Conservation (phyloP, 805 yeast genomes). For the Komagataella populi region DNA sequence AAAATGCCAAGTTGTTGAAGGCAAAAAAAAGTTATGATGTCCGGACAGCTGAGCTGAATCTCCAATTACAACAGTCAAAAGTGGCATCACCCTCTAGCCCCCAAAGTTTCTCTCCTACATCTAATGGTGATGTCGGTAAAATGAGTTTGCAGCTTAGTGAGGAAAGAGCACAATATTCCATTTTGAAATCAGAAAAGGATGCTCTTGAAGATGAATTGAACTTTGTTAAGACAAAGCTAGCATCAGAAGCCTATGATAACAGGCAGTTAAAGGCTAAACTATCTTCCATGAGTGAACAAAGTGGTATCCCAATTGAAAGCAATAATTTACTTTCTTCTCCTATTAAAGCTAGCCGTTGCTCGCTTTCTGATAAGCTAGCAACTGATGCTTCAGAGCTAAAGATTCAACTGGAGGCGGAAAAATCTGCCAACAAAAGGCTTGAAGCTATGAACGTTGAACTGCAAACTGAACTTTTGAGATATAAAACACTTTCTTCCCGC, state of each 20-base stretch:
- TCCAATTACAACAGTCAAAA: conserved; percentile 13
- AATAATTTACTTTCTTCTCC: not conserved
- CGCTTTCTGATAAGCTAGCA: not conserved
- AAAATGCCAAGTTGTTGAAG: conserved; percentile 19
- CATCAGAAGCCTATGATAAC: conserved; percentile 48
- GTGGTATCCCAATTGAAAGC: not conserved
- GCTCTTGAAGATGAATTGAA: conserved; percentile 9
- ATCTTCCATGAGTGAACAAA: conserved; percentile 15
- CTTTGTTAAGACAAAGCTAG: conserved; percentile 42
- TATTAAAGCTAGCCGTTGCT: not conserved
- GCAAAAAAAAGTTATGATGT: conserved; percentile 17
- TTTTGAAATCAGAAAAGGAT: conserved; percentile 4
- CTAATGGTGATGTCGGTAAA: conserved; percentile 29
- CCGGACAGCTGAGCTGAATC: conserved; percentile 16
- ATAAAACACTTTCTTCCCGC: conserved; percentile 11
- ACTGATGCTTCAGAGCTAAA: not conserved
- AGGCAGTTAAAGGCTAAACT: conserved; percentile 31
- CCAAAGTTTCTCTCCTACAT: not conserved
- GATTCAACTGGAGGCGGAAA: conserved; percentile 10
- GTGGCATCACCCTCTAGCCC: not conserved
- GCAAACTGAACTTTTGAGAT: conserved; percentile 19
- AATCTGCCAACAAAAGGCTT: conserved; percentile 16
- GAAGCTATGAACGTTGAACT: conserved; percentile 18
- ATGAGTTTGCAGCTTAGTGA: conserved; percentile 41
- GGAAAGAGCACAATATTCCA: conserved; percentile 8